phyloP scores from a whole-genome alignment of 1,284 basidiomycete species.

The Earliella scabrosa region DNA sequence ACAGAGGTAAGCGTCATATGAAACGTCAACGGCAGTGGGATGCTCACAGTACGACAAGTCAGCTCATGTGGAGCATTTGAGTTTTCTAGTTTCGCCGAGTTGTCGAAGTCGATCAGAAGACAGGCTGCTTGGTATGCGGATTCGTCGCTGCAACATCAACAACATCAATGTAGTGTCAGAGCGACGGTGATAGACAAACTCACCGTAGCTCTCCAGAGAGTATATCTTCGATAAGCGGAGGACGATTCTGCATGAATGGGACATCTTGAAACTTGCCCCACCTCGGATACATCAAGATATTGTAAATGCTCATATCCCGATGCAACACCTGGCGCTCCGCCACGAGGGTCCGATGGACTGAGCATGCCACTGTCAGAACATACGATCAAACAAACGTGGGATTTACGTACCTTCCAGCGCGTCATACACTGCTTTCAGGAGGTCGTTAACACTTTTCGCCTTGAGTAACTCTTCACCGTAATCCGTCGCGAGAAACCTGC shows the following conservation, averaged over 20 bases:
- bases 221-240: constrained; percentile 10
- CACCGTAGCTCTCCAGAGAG: neutral
- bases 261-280: neutral
- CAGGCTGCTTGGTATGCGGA: neutral
- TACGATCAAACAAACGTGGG: neutral
- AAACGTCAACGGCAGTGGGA: neutral
- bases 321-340: neutral
- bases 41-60: neutral
- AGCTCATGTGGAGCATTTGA: neutral
- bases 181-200: neutral
- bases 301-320: constrained; percentile 16
- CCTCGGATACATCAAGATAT: constrained; percentile 17
- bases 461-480: neutral
- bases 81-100: neutral
- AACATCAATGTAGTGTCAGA: too few relatives aligned
- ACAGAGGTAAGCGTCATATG: neutral
- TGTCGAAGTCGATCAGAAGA: constrained; percentile 14
- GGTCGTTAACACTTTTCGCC: constrained; percentile 8
- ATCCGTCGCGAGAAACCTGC: neutral
- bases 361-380: neutral
- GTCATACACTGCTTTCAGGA: constrained; percentile 15
- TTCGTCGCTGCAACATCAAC: neutral
- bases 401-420: constrained; percentile 7
- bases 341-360: constrained; percentile 9
- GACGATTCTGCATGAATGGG: constrained; percentile 4